These are phyloP conservation scores for Gleditsia sinensis DNA, from an alignment of 306 rosid species.

Conservation along the genomic window DNA sequence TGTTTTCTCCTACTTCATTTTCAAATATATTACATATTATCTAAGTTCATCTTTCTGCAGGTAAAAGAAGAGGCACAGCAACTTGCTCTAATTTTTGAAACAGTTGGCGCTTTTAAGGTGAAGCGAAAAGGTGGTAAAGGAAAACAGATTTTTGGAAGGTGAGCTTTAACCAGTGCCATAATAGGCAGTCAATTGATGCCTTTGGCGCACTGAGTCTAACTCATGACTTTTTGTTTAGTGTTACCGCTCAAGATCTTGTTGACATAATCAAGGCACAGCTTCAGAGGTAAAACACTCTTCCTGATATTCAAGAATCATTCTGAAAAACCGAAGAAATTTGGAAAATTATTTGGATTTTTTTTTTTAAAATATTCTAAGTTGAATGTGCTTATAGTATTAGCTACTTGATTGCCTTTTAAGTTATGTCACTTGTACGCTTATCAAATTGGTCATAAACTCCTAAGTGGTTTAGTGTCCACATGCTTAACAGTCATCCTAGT, in stretches of 20 bases:
- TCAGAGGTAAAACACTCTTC: slow-evolving; percentile 61
- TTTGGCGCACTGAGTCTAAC: slow-evolving; percentile 46
- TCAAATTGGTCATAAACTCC: slow-evolving; percentile 9
- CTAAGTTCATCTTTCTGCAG: slow-evolving; percentile 44
- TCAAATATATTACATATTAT: background rate
- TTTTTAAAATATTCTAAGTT: background rate
- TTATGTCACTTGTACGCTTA: background rate
- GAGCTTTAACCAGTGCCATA: slow-evolving; percentile 23
- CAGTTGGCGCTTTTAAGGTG: slow-evolving; percentile 93
- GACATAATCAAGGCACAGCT: slow-evolving; percentile 98
- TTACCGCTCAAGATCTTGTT: slow-evolving; percentile 92
- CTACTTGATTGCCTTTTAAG: background rate
- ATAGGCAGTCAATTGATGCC: slow-evolving; percentile 1
- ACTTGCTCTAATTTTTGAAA: slow-evolving; percentile 81
- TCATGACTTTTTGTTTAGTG: slow-evolving; percentile 51
- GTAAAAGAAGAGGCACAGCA: slow-evolving; percentile 95
- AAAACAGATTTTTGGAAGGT: slow-evolving; percentile 93
- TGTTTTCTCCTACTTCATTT: slow-evolving; percentile 5
- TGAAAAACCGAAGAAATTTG: background rate
- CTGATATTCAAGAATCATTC: background rate
- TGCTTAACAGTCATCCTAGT: slow-evolving; percentile 3
- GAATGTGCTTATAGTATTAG: background rate
- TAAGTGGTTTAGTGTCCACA: background rate
- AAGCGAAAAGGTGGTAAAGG: slow-evolving; percentile 99
- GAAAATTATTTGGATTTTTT: background rate